Conservation (phyloP, 805 yeast species). For the Saccharomycopsis oosterbeekiorum region DNA sequence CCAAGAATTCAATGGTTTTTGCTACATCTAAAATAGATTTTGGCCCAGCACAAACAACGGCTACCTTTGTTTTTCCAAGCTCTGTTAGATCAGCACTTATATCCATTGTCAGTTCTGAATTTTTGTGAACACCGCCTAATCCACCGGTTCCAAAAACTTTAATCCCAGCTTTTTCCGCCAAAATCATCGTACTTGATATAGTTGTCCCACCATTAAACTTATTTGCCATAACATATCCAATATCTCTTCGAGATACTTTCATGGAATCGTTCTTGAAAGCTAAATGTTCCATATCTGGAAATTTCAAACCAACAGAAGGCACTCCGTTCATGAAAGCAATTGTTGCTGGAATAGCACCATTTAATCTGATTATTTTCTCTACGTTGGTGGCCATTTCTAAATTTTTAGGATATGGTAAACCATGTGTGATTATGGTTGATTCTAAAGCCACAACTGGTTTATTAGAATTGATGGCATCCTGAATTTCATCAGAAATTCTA, state of each 20-base stretch:
- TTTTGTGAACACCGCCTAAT: conserved; percentile 82
- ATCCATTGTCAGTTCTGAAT: conserved; percentile 67
- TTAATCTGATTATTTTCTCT: conserved; percentile 46
- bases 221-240: conserved; percentile 58
- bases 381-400: conserved; percentile 61
- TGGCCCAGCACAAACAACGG: conserved; percentile 91
- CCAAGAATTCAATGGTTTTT: conserved; percentile 75
- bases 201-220: conserved; percentile 79
- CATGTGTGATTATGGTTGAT: conserved; percentile 83
- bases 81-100: conserved; percentile 84
- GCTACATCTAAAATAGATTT: conserved; percentile 75
- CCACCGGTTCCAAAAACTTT: conserved; percentile 90
- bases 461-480: conserved; percentile 46
- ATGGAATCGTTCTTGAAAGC: conserved; percentile 29
- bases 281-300: conserved; percentile 38
- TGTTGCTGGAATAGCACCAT: conserved; percentile 78
- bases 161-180: conserved; percentile 67
- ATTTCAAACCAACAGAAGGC: conserved; percentile 58
- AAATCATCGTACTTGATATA: conserved; percentile 79
- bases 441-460: conserved; percentile 76
- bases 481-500: conserved; percentile 37
- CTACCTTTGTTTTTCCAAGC: conserved; percentile 69
- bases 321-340: conserved; percentile 66
- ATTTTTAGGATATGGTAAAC: conserved; percentile 74
- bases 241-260: conserved; percentile 75